Evolutionary conservation across 345 rosid species (phyloP), one percentile per base, ranked within the genome.

Genomic region (Trapa incisa): DNA sequence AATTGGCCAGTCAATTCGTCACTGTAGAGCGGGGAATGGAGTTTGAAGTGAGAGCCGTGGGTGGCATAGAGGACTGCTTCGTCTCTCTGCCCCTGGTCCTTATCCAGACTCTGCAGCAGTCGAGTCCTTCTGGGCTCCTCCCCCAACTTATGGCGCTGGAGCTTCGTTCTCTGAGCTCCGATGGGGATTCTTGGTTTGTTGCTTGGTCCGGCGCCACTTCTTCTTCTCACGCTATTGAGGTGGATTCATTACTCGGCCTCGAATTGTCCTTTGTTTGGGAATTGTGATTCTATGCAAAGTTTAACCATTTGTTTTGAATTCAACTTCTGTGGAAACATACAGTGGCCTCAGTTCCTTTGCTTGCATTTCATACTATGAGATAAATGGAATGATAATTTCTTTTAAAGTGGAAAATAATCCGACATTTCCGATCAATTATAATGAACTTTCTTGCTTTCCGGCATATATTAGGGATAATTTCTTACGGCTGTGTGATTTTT

Each of bases 161-260:
- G 80, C 91, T 93, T 36, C 29, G 29, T 22, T 22, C 29, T 22
- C 29, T 22, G 29, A 22, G 29, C 29, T 22, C 29, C 29, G 29
- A 22, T 22, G 29, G 29, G 36, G 79, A 65, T 0, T 84, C 74
- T 61, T 94, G 97, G 99, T 4, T 82, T 50, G 97, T 94, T 72
- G 86, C 95, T 65, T 93, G 96, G 98, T 90, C 96, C 35, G 97
- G 98, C 72, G 96, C 90, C 15, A 80, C 88, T 45, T 93, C 98
- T 29, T 80, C 87, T 67, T 87, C 29, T 22, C 0, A 89, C 9
- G 84, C 84, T 5, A 83, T 92, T 65, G 96, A 92, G 89, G 96
- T 84, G 66, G 29, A 38, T 3, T 33, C 15, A 9, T 38, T 47
- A 4, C 0, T 37, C 38, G 10, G 37, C 36, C 64, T 60, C 29